Conservation (phyloP, 208 protist species). For the Crithidia bombi region DNA sequence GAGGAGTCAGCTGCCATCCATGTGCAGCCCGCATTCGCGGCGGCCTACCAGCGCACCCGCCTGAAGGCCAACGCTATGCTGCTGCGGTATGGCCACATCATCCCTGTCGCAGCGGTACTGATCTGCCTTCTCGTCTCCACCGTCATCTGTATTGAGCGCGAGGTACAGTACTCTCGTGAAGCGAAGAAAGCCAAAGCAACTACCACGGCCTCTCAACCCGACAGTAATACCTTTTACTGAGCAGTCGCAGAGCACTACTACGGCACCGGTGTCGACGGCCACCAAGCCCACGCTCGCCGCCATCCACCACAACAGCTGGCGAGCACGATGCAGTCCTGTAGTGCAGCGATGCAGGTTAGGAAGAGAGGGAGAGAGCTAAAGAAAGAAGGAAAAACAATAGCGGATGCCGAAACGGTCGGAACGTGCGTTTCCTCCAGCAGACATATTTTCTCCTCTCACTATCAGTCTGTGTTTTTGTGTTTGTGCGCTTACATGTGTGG, state of each 20-base stretch:
- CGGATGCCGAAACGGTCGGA: no score
- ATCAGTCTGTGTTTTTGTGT: no score
- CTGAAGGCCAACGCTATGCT: constrained; percentile 34
- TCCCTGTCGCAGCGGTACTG: constrained; percentile 36
- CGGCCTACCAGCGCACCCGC: constrained; percentile 20
- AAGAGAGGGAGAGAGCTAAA: no score
- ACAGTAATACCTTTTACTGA: constrained; percentile 15
- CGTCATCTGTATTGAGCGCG: constrained; percentile 39
- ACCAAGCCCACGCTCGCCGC: no score
- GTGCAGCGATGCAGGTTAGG: no score
- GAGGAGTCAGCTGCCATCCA: constrained; percentile 22
- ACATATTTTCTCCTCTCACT: no score
- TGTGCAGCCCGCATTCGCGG: constrained; percentile 15
- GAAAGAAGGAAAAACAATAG: no score
- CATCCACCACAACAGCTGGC: no score
- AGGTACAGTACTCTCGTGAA: constrained; percentile 24
- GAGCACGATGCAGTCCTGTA: no score
- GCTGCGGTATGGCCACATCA: constrained; percentile 44
- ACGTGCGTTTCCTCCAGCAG: no score
- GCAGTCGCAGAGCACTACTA: no score
- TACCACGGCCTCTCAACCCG: constrained; percentile 9
- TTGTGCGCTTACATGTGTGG: no score
- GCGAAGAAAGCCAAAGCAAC: constrained; percentile 12
- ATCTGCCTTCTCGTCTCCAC: constrained; percentile 41
- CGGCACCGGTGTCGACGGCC: background rate